Percentiles rank a stretch among this genome's conserved stretches.
phyloP scores from a whole-genome alignment of 306 rosid species.

The Geum urbanum region DNA sequence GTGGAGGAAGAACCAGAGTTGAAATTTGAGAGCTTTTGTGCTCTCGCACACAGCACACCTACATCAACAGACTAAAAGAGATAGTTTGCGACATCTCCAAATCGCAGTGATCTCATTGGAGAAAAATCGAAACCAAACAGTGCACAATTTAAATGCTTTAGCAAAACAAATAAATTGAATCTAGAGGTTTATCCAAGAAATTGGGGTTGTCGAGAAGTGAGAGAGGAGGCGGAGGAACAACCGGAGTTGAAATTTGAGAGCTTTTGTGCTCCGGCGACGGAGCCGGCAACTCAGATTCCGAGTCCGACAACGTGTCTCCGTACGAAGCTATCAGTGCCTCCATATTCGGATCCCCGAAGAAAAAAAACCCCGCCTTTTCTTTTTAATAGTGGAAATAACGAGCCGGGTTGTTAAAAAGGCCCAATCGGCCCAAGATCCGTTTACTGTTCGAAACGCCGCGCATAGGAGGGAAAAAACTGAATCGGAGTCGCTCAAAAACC shows the following conservation, averaged over 20 bases:
- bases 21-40: slow-evolving; percentile 11
- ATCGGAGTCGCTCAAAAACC: too few species aligned
- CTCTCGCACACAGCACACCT: too few species aligned
- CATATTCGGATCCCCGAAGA: slow-evolving; percentile 29
- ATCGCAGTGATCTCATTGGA: too few species aligned
- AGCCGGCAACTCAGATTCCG: slow-evolving; percentile 41
- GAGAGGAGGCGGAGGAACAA: slow-evolving; percentile 67
- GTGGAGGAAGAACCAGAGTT: slow-evolving; percentile 43
- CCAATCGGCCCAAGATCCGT: not conserved
- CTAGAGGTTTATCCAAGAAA: slow-evolving; percentile 41
- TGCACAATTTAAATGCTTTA: not conserved
- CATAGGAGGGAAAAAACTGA: slow-evolving; percentile 4
- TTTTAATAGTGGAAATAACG: not conserved
- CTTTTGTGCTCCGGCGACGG: slow-evolving; percentile 17
- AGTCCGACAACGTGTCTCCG: slow-evolving; percentile 61
- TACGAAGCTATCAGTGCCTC: slow-evolving; percentile 69
- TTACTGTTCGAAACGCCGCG: not conserved
- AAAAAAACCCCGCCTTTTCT: not conserved
- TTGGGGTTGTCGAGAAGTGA: slow-evolving; percentile 52
- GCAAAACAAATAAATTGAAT: not conserved
- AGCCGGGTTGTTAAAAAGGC: not conserved
- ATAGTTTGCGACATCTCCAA: too few species aligned
- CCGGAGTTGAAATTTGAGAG: slow-evolving; percentile 5
- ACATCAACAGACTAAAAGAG: too few species aligned
- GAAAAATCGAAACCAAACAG: too few species aligned